Percentiles rank a stretch among this genome's conserved stretches.
These are phyloP conservation scores for Paxillus rubicundulus DNA, from an alignment of 768 basidiomycete genomes.

Conservation along the genomic window DNA sequence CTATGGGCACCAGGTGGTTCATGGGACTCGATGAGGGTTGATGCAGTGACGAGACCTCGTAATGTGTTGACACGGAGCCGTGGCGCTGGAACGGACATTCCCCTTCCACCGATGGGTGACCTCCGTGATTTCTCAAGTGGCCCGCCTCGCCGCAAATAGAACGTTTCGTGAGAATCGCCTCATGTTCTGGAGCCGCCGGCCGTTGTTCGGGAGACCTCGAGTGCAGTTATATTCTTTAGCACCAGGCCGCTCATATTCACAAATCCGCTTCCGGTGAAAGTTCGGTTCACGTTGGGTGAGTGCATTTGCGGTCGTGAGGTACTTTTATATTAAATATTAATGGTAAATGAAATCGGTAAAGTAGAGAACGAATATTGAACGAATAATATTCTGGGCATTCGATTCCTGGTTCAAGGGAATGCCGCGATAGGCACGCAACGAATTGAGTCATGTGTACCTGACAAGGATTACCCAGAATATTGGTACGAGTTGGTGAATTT, in stretches of 20 bases:
- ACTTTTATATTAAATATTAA: slow-evolving; percentile 16
- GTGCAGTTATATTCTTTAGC: not conserved
- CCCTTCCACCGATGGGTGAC: not conserved
- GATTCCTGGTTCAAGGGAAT: slow-evolving; percentile 11
- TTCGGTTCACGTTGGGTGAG: slow-evolving; percentile 21
- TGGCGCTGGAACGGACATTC: not conserved
- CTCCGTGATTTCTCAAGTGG: not conserved
- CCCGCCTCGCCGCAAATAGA: not conserved
- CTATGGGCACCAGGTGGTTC: not conserved
- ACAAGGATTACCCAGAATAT: slow-evolving; percentile 26
- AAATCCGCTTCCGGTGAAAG: not conserved
- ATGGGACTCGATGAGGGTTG: not conserved
- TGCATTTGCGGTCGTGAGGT: slow-evolving; percentile 15
- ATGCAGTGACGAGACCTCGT: not conserved
- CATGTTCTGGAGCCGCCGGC: not conserved
- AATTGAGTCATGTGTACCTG: slow-evolving; percentile 9
- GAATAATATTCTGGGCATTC: not conserved
- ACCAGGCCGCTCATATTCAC: not conserved
- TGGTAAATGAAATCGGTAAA: slow-evolving; percentile 24
- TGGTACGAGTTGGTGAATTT: slow-evolving; percentile 5
- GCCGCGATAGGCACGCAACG: not conserved
- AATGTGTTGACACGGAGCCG: not conserved
- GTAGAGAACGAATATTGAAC: not conserved
- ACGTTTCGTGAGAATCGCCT: slow-evolving; percentile 6
- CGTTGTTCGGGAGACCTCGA: not conserved